Conservation (phyloP, 1,284 basidiomycete species). For the Cutaneotrichosporon mucoides region DNA sequence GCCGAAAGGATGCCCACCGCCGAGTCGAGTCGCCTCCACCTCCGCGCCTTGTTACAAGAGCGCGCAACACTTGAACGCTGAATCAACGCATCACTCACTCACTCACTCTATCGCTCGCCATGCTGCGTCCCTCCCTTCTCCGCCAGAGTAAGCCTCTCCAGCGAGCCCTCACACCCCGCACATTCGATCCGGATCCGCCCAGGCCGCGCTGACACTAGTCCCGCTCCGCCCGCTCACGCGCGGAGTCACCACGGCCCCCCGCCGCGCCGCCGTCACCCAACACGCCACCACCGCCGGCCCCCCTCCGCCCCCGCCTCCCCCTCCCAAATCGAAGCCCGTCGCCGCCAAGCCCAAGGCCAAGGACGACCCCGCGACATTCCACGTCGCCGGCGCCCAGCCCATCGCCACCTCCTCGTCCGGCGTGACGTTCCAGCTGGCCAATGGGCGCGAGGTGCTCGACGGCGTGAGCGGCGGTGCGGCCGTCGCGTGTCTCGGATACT, state of each 20-base stretch:
- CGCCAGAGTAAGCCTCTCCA: neutral
- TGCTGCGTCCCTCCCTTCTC: neutral
- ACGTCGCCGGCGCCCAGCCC: slow-evolving; percentile 8
- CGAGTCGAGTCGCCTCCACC: too few relatives aligned
- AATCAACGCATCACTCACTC: neutral
- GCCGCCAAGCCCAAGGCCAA: neutral
- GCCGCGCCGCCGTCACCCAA: slow-evolving; percentile 1
- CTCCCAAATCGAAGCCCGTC: neutral
- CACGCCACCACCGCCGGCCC: neutral
- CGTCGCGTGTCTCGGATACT: slow-evolving; percentile 70
- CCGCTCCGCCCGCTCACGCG: neutral
- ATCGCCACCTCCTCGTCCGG: slow-evolving; percentile 17
- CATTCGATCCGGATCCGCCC: too few relatives aligned
- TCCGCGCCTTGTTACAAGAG: too few relatives aligned
- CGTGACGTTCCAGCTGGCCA: slow-evolving; percentile 23
- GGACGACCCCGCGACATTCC: slow-evolving; percentile 3
- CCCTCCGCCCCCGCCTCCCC: neutral
- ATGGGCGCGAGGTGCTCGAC: slow-evolving; percentile 29
- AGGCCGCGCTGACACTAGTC: too few relatives aligned
- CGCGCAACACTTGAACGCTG: too few relatives aligned
- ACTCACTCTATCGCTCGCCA: neutral
- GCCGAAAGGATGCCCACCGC: too few relatives aligned
- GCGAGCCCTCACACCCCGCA: neutral
- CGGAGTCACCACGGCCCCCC: slow-evolving; percentile 1
- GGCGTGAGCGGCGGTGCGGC: slow-evolving; percentile 65